Evolutionary conservation across 305 asterid species (phyloP), one percentile per base, ranked within the genome.

Genomic region (Euphrasia arctica): DNA sequence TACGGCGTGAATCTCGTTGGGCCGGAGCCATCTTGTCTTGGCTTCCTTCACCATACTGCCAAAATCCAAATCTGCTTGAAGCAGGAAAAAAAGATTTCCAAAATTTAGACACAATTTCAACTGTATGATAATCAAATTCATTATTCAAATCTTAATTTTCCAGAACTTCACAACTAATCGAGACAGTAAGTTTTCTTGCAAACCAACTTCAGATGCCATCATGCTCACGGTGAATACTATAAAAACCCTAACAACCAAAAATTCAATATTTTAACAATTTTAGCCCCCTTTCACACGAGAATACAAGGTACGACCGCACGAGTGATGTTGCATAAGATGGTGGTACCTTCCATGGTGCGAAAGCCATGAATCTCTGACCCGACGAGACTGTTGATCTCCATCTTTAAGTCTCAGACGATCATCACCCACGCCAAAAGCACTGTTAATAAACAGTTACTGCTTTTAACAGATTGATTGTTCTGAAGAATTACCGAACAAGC

Each of bases 1-100:
- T 58, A 88, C 72, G 28, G 96, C 96, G 72, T 89, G 83, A 58
- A 89, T 89, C 82, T 89, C 96, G 39, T 89, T 89, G 12, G 96
- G 96, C 55, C 96, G 71, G 54, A 89, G 87, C 96, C 96, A 89
- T 73, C 96, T 84, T 49, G 79, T 39, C 77, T 78, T 86, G 58
- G 96, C 91, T 72, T 89, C 96, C 77, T 76, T 84, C 82, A 78
- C 68, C 68, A 81, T 74, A 58, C 52, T 71, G 64, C 62, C 61
- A 58, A 89, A 68, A 76, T 89, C 96, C 77, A 89, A 79, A 71
- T 89, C 96, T 89, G 85, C 15, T 56, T 72, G 71, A 13, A 58
- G 18, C 22, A 18, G 41, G 14, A 18, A 75, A 54, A 42, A 64
- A 67, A 22, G 36, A 55, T 36, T 18, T 18, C 28, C 50, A 4